Conservation (phyloP, 805 yeast genomes). For the Lachancea sp. region DNA sequence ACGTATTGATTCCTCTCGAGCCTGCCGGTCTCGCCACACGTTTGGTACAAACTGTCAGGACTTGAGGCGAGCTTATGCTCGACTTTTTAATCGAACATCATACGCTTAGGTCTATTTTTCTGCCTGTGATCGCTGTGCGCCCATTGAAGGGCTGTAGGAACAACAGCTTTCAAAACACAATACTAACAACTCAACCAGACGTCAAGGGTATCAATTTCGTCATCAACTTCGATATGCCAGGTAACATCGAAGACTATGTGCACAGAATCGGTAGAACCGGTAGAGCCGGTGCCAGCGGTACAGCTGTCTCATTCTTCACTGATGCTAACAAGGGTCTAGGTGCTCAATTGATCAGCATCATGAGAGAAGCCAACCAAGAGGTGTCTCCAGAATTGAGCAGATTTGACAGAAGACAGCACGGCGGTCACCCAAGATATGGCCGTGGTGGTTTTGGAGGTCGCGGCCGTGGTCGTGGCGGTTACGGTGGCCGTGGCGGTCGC, state of each 20-base stretch:
- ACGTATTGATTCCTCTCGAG: conserved; percentile 8
- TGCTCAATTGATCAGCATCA: conserved; percentile 78
- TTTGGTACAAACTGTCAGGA: conserved; percentile 2
- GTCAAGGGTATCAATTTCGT: conserved; percentile 96
- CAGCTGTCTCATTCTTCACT: conserved; percentile 91
- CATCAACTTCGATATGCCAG: conserved; percentile 95
- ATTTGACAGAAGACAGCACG: conserved; percentile 69
- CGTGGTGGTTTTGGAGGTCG: conserved; percentile 43
- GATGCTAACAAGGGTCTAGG: conserved; percentile 83
- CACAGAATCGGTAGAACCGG: conserved; percentile 99
- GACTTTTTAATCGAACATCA: conserved; percentile 1
- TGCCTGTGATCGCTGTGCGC: conserved; percentile 4
- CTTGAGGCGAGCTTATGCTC: conserved; percentile 3
- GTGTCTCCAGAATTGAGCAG: conserved; percentile 74
- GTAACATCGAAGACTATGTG: conserved; percentile 96
- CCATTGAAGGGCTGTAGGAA: conserved; percentile 2
- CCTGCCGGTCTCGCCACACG: conserved; percentile 7
- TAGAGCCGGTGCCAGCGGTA: conserved; percentile 96
- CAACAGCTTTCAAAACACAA: background rate
- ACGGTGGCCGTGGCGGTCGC: conserved; percentile 32
- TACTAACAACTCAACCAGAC: conserved; percentile 47
- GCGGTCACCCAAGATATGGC: conserved; percentile 55
- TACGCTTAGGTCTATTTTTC: background rate
- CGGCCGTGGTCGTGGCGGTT: conserved; percentile 40
- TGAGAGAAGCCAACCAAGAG: conserved; percentile 92